Percentiles rank a stretch among this genome's conserved stretches.
Conservation (phyloP, 305 asterid genomes). For the Petunia hybrid region DNA sequence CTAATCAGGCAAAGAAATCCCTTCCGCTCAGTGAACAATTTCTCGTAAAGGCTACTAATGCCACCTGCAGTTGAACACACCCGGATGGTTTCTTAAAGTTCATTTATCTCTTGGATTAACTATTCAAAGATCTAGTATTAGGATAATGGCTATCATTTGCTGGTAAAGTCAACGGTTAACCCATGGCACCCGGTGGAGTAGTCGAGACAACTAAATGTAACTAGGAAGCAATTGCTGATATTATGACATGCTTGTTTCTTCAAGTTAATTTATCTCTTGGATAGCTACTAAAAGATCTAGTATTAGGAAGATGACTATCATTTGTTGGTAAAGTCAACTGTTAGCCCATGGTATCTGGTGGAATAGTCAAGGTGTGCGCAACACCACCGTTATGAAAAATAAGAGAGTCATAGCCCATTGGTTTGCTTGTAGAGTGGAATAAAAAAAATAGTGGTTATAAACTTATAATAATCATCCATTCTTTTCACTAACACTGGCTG, state of each 20-base stretch:
- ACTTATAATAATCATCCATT: slow-evolving; percentile 28
- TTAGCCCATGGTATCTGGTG: too few relatives aligned
- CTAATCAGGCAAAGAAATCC: not conserved
- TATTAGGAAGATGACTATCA: not conserved
- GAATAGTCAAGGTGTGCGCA: too few relatives aligned
- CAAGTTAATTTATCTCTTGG: slow-evolving; percentile 18
- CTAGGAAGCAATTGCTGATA: not conserved
- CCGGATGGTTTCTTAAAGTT: too few relatives aligned
- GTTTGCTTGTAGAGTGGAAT: slow-evolving; percentile 11
- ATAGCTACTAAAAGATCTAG: not conserved
- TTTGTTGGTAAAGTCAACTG: not conserved
- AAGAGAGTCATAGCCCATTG: too few relatives aligned
- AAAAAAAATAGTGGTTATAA: slow-evolving; percentile 30
- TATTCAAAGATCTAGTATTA: too few relatives aligned
- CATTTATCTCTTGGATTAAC: too few relatives aligned
- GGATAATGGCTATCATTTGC: too few relatives aligned
- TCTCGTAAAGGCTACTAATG: not conserved
- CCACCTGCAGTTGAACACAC: not conserved
- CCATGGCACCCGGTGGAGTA: too few relatives aligned
- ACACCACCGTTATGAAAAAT: too few relatives aligned
- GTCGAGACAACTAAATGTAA: slow-evolving; percentile 7
- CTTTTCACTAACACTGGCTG: slow-evolving; percentile 1
- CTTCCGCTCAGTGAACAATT: not conserved
- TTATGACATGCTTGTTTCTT: slow-evolving; percentile 23
- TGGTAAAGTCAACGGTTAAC: too few relatives aligned